A percentile compares a stretch with the other conserved stretches of the same genome.
These are phyloP conservation scores for Trichoderma virens DNA, from an alignment of 495 filamentous ascomycete species.

Conservation along the genomic window DNA sequence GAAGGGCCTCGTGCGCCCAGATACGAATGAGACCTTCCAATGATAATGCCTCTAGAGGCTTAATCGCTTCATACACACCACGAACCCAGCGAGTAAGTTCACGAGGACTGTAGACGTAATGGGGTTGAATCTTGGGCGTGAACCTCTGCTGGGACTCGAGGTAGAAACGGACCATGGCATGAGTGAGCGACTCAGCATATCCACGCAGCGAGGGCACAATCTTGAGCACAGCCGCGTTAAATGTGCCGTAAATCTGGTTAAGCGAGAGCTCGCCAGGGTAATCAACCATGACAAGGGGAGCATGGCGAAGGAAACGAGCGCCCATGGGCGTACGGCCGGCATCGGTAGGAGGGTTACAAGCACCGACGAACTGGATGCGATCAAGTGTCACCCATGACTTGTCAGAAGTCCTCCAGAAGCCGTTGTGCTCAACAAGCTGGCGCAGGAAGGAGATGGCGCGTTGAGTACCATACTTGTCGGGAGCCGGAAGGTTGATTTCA, in stretches of 20 bases:
- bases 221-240: constrained; percentile 94
- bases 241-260: constrained; percentile 95
- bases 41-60: constrained; percentile 76
- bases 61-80: constrained; percentile 93
- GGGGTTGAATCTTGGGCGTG: constrained; percentile 90
- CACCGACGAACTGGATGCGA: constrained; percentile 96
- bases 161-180: constrained; percentile 97
- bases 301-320: constrained; percentile 85
- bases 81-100: constrained; percentile 96
- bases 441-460: constrained; percentile 93
- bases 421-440: constrained; percentile 96
- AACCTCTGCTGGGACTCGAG: constrained; percentile 88
- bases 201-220: constrained; percentile 92
- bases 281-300: constrained; percentile 97
- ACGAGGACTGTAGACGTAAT: constrained; percentile 98
- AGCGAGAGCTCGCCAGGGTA: constrained; percentile 94
- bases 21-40: constrained; percentile 92
- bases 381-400: constrained; percentile 98
- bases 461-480: constrained; percentile 96
- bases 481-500: constrained; percentile 98
- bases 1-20: constrained; percentile 94
- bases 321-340: constrained; percentile 93
- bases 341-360: constrained; percentile 98
- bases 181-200: constrained; percentile 87
- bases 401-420: constrained; percentile 95